These are phyloP conservation scores for Xylaria multiplex DNA, from an alignment of 2,329 filamentous ascomycete species.

Conservation along the genomic window DNA sequence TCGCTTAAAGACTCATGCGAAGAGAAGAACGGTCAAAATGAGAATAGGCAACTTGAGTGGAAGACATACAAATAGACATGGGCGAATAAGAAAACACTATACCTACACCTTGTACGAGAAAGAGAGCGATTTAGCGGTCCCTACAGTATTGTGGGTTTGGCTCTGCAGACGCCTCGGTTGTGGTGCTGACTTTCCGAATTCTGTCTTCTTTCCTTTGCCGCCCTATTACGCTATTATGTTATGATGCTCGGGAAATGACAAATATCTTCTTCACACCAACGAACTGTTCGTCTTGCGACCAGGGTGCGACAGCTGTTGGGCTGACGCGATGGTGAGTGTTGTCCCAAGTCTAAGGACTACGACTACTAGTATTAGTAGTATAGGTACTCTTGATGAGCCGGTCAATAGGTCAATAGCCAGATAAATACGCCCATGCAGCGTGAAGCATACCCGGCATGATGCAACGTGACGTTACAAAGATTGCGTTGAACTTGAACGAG, in stretches of 20 bases:
- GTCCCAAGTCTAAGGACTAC: conserved; percentile 20
- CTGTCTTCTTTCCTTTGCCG: conserved; percentile 25
- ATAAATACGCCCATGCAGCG: conserved; percentile 25
- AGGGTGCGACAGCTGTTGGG: conserved; percentile 31
- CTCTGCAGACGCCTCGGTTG: conserved; percentile 31
- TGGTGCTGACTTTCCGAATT: conserved; percentile 34
- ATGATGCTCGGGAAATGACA: conserved; percentile 40
- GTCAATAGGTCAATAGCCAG: conserved; percentile 20
- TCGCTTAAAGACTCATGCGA: conserved; percentile 19
- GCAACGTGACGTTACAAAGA: conserved; percentile 35
- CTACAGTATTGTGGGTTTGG: conserved; percentile 24
- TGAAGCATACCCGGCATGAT: conserved; percentile 34
- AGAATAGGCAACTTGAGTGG: neutral
- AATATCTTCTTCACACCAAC: conserved; percentile 38
- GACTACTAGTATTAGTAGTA: neutral
- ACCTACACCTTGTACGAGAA: conserved; percentile 20
- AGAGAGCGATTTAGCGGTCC: conserved; percentile 23
- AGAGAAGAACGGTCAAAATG: conserved; percentile 2
- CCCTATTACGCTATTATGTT: conserved; percentile 35
- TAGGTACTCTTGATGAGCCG: conserved; percentile 28
- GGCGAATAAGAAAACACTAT: conserved; percentile 6
- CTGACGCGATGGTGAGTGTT: conserved; percentile 28
- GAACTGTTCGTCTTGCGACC: conserved; percentile 28
- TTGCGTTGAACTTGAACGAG: conserved; percentile 22
- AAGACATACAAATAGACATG: neutral